Evolutionary conservation across 2,329 filamentous ascomycete genomes (phyloP), one percentile per base, ranked within the genome.

Genomic region (Pyrenochaeta sp.): DNA sequence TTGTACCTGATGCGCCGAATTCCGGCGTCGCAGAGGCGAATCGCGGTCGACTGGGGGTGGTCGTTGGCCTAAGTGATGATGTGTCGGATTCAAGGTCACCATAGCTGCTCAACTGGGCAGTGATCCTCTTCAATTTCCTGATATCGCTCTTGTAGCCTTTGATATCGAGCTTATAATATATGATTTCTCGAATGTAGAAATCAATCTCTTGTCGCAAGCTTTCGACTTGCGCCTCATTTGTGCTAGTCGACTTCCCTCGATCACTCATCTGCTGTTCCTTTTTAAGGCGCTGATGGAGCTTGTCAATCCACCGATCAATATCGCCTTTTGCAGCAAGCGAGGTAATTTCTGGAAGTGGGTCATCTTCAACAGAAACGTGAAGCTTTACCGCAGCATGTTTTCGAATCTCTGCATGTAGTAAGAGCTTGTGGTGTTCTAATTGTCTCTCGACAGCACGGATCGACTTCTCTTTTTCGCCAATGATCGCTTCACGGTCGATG

Each of bases 101-200:
- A 50, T 66, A 68, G 37, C 50, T 66, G 32, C 67, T 64, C 34
- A 71, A 59, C n/a, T 69, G 66, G 1, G 66, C 52, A 25, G 65
- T 70, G 10, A 71, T 61, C 39, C 60, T 67, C 40, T 75, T 75
- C 36, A 76, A 61, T 49, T 75, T 76, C 54, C 72, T 76, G 53
- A 77, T 75, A 36, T 77, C 74, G 24, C 70, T 72, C 61, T 78
- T 81, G 69, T 82, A 83, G 15, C 79, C 79, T 50, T 76, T 78
- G 51, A 82, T 75, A 51, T 84, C 81, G 30, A 83, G 75, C 64
- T 82, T 83, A 71, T 81, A 82, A 49, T 80, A 74, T 25, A 82
- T 78, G 52, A 82, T 82, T 47, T 83, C 81, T n/a, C 78, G 68
- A 34, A 82, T 72, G 52, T 81, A 80, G 58, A 79, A 77, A 28